Evolutionary conservation across 768 basidiomycete genomes (phyloP).

Genomic region (Hypsizygus marmoreus): DNA sequence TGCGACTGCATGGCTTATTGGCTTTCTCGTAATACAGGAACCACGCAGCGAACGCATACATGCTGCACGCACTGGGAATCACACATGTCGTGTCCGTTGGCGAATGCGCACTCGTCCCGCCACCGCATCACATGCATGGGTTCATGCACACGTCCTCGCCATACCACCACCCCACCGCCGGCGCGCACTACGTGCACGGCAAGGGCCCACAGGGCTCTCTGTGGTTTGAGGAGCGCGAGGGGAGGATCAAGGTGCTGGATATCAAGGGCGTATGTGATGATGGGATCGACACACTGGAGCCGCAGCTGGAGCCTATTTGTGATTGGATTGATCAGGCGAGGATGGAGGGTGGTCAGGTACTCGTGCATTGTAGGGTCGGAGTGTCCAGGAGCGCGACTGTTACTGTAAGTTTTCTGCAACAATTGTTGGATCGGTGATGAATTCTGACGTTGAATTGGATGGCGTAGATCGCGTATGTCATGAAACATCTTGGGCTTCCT

Average conservation of each 20-base stretch:
- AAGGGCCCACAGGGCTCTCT: slow-evolving; percentile 69
- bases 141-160: slow-evolving; percentile 16
- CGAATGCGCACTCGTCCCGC: slow-evolving; percentile 88
- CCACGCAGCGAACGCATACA: slow-evolving; percentile 91
- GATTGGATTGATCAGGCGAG: slow-evolving; percentile 93
- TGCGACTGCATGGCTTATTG: background rate
- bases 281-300: slow-evolving; percentile 92
- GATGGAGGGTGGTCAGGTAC: slow-evolving; percentile 79
- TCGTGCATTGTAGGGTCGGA: slow-evolving; percentile 99
- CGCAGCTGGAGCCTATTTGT: slow-evolving; percentile 84
- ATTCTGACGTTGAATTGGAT: slow-evolving; percentile 1
- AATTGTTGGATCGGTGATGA: background rate
- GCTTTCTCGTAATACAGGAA: slow-evolving; percentile 51
- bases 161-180: slow-evolving; percentile 30
- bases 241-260: slow-evolving; percentile 87
- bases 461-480: slow-evolving; percentile 88
- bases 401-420: slow-evolving; percentile 52
- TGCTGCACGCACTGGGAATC: slow-evolving; percentile 94
- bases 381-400: slow-evolving; percentile 94
- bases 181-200: slow-evolving; percentile 40
- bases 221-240: slow-evolving; percentile 87
- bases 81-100: slow-evolving; percentile 98
- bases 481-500: slow-evolving; percentile 85
- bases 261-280: slow-evolving; percentile 94
- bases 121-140: slow-evolving; percentile 46